Conservation (phyloP, 2,329 filamentous ascomycete species). For the Colletotrichum echinochloae region DNA sequence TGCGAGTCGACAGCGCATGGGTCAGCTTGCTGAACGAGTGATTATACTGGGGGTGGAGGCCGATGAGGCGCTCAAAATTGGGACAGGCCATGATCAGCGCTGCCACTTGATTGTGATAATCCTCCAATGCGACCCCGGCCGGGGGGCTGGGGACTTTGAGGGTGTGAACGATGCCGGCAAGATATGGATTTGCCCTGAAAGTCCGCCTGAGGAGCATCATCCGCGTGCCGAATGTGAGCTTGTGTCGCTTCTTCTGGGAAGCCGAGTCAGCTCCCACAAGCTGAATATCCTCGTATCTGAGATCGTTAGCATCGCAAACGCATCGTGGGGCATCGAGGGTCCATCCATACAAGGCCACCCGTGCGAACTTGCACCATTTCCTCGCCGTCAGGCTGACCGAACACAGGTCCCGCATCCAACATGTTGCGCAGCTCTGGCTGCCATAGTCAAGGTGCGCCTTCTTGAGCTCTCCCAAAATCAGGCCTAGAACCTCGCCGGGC, state of each 20-base stretch:
- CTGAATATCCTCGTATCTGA: conserved; percentile 69
- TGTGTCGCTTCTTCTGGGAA: conserved; percentile 68
- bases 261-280: conserved; percentile 68
- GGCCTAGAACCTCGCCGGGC: conserved; percentile 68
- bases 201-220: conserved; percentile 69
- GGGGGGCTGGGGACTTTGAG: conserved; percentile 67
- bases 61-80: conserved; percentile 70
- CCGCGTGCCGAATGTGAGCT: conserved; percentile 63
- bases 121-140: conserved; percentile 54
- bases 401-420: conserved; percentile 72
- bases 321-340: neutral
- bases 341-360: conserved; percentile 62
- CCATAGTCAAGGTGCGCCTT: conserved; percentile 60
- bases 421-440: conserved; percentile 70
- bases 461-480: conserved; percentile 67
- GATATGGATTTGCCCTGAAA: conserved; percentile 62
- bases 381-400: conserved; percentile 62
- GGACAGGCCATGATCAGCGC: conserved; percentile 74
- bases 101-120: conserved; percentile 69
- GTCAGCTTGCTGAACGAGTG: conserved; percentile 68
- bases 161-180: conserved; percentile 67
- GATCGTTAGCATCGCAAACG: conserved; percentile 12
- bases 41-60: conserved; percentile 65
- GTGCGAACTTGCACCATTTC: conserved; percentile 65
- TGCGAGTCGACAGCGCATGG: conserved; percentile 69